These are phyloP conservation scores for Nemania serpens DNA, from an alignment of 2,329 filamentous ascomycete species.

Conservation along the genomic window DNA sequence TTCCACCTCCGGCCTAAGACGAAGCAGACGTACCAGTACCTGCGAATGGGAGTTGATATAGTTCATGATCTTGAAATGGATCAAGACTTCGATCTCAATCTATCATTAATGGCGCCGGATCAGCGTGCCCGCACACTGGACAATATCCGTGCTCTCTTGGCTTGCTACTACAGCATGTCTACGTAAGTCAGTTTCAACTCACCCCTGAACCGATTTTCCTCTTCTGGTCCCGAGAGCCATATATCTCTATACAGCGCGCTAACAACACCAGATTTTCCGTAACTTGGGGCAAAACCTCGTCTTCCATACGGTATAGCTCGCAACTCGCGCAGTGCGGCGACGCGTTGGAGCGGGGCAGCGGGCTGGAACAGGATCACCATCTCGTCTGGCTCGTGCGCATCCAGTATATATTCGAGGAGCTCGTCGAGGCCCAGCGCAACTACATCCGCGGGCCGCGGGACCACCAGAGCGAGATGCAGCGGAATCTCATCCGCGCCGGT, in stretches of 20 bases:
- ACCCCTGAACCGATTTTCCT: background rate
- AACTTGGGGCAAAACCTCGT: slow-evolving; percentile 45
- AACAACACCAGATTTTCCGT: slow-evolving; percentile 43
- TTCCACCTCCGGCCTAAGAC: slow-evolving; percentile 59
- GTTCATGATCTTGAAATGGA: slow-evolving; percentile 56
- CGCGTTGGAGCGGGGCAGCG: slow-evolving; percentile 46
- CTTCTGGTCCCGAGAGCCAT: background rate
- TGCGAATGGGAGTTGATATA: slow-evolving; percentile 57
- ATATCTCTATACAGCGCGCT: background rate
- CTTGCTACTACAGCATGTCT: slow-evolving; percentile 50
- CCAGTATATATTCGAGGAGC: slow-evolving; percentile 46
- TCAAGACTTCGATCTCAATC: slow-evolving; percentile 42
- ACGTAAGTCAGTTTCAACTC: slow-evolving; percentile 41
- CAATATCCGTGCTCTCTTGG: slow-evolving; percentile 52
- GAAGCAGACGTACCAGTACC: slow-evolving; percentile 55
- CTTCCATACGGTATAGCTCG: slow-evolving; percentile 44
- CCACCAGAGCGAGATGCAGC: slow-evolving; percentile 47
- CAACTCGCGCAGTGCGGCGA: slow-evolving; percentile 54
- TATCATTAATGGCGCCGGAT: slow-evolving; percentile 26
- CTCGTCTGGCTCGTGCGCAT: slow-evolving; percentile 52
- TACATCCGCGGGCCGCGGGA: slow-evolving; percentile 32
- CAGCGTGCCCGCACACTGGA: slow-evolving; percentile 44
- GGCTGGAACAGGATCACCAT: slow-evolving; percentile 46
- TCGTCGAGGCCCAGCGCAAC: slow-evolving; percentile 39
- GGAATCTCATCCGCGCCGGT: slow-evolving; percentile 51